Evolutionary conservation across 2,329 filamentous ascomycete species (phyloP).

Genomic region (Phaeosphaeria sp.): DNA sequence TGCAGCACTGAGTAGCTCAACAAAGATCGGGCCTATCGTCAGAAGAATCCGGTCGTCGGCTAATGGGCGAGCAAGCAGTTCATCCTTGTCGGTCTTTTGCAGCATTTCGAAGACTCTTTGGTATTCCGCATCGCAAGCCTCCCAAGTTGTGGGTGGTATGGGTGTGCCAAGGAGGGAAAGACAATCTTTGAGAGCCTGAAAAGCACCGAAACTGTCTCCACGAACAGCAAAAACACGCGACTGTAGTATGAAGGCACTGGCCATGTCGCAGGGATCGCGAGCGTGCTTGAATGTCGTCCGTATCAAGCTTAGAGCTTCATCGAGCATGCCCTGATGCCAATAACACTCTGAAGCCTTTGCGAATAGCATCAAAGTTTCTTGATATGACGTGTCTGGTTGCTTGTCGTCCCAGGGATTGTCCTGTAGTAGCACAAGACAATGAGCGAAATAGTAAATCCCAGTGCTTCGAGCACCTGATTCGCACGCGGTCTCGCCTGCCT

Average conservation of each 20-base stretch:
- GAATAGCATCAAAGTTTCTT: slow-evolving; percentile 76
- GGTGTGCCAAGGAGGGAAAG: slow-evolving; percentile 70
- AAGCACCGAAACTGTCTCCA: slow-evolving; percentile 73
- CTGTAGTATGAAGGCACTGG: slow-evolving; percentile 81
- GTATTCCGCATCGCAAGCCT: slow-evolving; percentile 80
- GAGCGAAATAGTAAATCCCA: slow-evolving; percentile 80
- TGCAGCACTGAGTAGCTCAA: slow-evolving; percentile 72
- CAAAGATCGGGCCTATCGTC: slow-evolving; percentile 72
- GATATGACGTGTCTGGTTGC: slow-evolving; percentile 76
- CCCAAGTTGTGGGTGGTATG: slow-evolving; percentile 71
- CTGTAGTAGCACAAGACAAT: slow-evolving; percentile 80
- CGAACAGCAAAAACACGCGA: slow-evolving; percentile 78
- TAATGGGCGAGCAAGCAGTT: slow-evolving; percentile 40
- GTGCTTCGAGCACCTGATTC: slow-evolving; percentile 85
- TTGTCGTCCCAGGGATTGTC: slow-evolving; percentile 76
- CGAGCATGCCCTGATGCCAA: slow-evolving; percentile 76
- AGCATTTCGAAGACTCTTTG: slow-evolving; percentile 52
- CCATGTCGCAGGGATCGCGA: slow-evolving; percentile 77
- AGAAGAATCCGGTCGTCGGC: slow-evolving; percentile 62
- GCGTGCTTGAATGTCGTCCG: slow-evolving; percentile 73
- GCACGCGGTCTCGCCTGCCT: slow-evolving; percentile 77
- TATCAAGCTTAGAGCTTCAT: slow-evolving; percentile 72
- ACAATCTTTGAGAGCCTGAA: slow-evolving; percentile 73
- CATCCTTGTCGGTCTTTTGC: slow-evolving; percentile 60
- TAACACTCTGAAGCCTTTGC: slow-evolving; percentile 83